phyloP scores from a whole-genome alignment of 2,329 filamentous ascomycete species.

The Diaporthe capsici region DNA sequence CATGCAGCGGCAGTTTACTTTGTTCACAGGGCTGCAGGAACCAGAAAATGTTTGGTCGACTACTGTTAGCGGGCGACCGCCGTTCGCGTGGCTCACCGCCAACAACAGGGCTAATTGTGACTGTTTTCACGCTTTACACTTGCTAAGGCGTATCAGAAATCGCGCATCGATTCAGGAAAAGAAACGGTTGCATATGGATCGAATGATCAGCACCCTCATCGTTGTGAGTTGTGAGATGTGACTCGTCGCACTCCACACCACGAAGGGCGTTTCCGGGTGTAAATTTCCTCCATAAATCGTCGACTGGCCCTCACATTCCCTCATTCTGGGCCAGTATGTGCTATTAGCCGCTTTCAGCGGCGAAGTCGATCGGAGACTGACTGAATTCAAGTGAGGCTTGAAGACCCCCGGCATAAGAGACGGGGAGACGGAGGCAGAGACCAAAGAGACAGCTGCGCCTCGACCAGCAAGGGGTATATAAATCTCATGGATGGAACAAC shows the following conservation, averaged over 20 bases:
- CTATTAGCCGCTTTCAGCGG: neutral
- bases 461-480: neutral
- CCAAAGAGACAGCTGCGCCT: neutral
- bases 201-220: constrained; percentile 19
- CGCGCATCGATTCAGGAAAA: constrained; percentile 19
- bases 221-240: constrained; percentile 12
- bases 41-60: neutral
- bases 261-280: neutral
- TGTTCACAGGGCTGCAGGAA: constrained; percentile 22
- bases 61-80: neutral
- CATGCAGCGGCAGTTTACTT: neutral
- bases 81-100: neutral
- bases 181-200: constrained; percentile 34
- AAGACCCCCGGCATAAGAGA: neutral
- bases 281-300: neutral
- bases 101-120: constrained; percentile 7
- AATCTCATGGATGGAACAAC: neutral
- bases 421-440: neutral
- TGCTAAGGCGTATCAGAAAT: neutral
- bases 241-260: constrained; percentile 1
- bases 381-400: neutral
- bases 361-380: neutral
- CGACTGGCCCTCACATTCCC: neutral
- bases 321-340: neutral
- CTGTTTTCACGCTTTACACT: neutral